These are phyloP conservation scores for Blumeriella jaapii DNA, from an alignment of 2,329 filamentous ascomycete species.

Conservation along the genomic window DNA sequence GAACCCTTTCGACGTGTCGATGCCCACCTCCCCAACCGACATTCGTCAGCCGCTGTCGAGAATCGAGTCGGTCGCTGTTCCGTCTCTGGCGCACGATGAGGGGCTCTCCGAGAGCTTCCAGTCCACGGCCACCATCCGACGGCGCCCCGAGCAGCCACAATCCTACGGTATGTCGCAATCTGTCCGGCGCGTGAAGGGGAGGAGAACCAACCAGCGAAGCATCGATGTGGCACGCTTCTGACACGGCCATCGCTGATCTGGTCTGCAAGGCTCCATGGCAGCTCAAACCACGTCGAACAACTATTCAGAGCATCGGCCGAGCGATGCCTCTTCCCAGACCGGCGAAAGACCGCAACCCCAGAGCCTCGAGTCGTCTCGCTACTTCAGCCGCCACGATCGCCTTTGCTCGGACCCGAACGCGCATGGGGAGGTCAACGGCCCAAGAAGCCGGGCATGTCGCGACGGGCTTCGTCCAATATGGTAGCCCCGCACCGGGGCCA, in stretches of 20 bases:
- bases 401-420: conserved; percentile 26
- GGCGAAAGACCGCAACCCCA: conserved; percentile 21
- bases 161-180: conserved; percentile 40
- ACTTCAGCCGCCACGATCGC: conserved; percentile 21
- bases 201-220: no score
- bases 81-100: conserved; percentile 31
- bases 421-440: conserved; percentile 27
- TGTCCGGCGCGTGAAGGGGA: not conserved
- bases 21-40: conserved; percentile 38
- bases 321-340: conserved; percentile 19
- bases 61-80: conserved; percentile 20
- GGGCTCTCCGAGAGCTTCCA: conserved; percentile 42
- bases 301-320: conserved; percentile 19
- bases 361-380: conserved; percentile 24
- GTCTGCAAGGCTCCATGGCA: conserved; percentile 20
- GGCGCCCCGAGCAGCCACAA: conserved; percentile 38
- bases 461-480: conserved; percentile 61
- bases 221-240: no score
- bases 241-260: no score
- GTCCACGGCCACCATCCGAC: conserved; percentile 48
- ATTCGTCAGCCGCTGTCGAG: conserved; percentile 31
- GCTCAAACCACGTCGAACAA: conserved; percentile 8
- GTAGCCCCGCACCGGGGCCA: conserved; percentile 69
- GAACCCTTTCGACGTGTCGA: conserved; percentile 18
- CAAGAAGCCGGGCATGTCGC: conserved; percentile 57